These are phyloP conservation scores for Phytopythium boreale DNA, from an alignment of 352 stramenopile species.

Conservation along the genomic window DNA sequence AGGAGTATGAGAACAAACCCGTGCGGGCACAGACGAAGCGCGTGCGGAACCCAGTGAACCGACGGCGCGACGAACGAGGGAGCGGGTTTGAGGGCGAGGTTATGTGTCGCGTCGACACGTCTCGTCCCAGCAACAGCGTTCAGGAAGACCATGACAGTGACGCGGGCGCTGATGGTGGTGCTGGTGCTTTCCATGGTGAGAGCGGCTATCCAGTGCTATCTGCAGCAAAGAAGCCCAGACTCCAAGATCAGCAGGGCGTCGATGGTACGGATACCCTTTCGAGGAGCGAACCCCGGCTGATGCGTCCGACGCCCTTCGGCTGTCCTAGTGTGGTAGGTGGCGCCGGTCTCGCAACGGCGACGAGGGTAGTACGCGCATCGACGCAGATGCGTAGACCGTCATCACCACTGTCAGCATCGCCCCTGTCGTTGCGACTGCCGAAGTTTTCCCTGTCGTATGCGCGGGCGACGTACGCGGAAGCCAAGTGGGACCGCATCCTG, in stretches of 20 bases:
- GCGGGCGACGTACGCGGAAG: conserved; percentile 40
- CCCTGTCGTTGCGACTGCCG: background rate
- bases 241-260: background rate
- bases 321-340: conserved; percentile 4
- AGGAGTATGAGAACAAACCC: conserved; percentile 41
- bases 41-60: conserved; percentile 50
- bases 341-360: background rate
- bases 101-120: conserved; percentile 39
- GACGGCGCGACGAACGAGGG: conserved; percentile 44
- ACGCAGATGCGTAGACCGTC: background rate
- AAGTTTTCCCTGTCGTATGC: conserved; percentile 11
- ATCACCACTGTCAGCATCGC: background rate
- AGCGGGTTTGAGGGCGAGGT: conserved; percentile 75
- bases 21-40: conserved; percentile 39
- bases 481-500: conserved; percentile 78
- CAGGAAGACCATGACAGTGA: background rate
- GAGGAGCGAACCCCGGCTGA: conserved; percentile 13
- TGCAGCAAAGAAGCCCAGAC: background rate
- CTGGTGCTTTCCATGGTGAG: background rate
- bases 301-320: conserved; percentile 26
- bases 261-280: background rate
- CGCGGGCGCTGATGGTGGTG: background rate
- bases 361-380: background rate
- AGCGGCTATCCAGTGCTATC: background rate
- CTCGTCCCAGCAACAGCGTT: conserved; percentile 10